These are phyloP conservation scores for Melanomma pulvis-pyrius DNA, from an alignment of 495 filamentous ascomycete genomes.

Conservation along the genomic window DNA sequence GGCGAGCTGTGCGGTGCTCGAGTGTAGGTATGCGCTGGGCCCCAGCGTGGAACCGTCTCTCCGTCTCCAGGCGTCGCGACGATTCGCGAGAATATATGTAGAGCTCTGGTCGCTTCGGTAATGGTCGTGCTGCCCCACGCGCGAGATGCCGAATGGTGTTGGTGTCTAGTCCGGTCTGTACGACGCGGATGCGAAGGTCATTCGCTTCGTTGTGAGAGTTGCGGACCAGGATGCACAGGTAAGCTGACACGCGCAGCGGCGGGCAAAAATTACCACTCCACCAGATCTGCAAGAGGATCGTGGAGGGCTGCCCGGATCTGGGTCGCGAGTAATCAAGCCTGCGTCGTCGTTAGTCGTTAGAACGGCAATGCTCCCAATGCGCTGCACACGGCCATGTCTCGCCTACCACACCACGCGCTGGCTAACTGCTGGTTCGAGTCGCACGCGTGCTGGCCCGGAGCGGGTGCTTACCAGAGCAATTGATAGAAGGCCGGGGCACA, in stretches of 20 bases:
- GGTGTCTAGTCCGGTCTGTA: constrained; percentile 30
- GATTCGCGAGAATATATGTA: constrained; percentile 14
- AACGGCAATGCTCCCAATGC: not conserved
- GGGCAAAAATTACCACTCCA: constrained; percentile 26
- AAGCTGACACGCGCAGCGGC: constrained; percentile 39
- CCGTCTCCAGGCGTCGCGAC: not conserved
- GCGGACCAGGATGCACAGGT: constrained; percentile 32
- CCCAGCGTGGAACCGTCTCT: not conserved
- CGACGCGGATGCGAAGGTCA: constrained; percentile 33
- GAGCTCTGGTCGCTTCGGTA: not conserved
- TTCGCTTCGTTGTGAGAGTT: constrained; percentile 30
- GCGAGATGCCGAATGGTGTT: constrained; percentile 18
- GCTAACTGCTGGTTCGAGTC: not conserved
- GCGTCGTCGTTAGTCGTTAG: constrained; percentile 14
- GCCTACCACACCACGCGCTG: not conserved
- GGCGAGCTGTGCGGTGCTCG: constrained; percentile 15
- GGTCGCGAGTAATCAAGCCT: constrained; percentile 10
- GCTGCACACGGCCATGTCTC: not conserved
- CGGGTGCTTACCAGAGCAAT: constrained; percentile 21
- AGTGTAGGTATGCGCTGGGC: constrained; percentile 2
- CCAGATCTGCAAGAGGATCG: constrained; percentile 33
- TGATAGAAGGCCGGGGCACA: not conserved
- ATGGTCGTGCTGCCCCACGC: constrained; percentile 17
- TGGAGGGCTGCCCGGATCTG: constrained; percentile 23
- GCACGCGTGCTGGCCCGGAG: not conserved